Evolutionary conservation across 2,329 filamentous ascomycete genomes (phyloP), one percentile per base, ranked within the genome.

Genomic region (Stemphylium vesicarium): DNA sequence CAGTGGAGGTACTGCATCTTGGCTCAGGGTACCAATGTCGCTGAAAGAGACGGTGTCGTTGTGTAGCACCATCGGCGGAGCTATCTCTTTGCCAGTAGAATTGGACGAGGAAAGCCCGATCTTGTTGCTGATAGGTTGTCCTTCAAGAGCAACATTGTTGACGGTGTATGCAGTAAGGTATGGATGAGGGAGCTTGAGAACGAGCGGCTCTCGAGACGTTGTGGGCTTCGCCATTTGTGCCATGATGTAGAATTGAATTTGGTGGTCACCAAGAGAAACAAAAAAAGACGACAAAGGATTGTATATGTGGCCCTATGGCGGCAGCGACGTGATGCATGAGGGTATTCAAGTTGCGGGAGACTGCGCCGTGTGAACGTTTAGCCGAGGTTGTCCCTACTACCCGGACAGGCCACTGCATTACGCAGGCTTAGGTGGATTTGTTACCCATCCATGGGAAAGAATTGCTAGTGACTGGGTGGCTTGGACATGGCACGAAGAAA

Each of bases 181-280:
- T 20, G 73, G 73, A 53, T 76, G 72, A 20, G 73, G 73, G 39
- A 75, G 62, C 52, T 73, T 75, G 38, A 75, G 49, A 42, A 73
- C 50, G 18, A 74, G 60, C 7, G 69, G 60, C 13, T 66, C 66
- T 16, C 58, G 29, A 7, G 49, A 35, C n/a, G 56, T 47, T 22
- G 43, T 52, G 20, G 59, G 10, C 47, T 63, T 63, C 7, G 54
- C 24, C 46, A 63, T 52, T 49, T 65, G 56, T 33, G 65, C 59
- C 68, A 71, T 73, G 35, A 20, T 52, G 15, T 31, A 20, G n/a
- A 36, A 48, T 24, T 31, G 45, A 12, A 36, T 50, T 33, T 58
- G 29, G 13, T 18, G 31, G 41, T 24, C 20, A 26, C 33, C 50
- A 51, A 26, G 24, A 29, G 11, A 4, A 20, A n/a, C 26, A 29